These are phyloP conservation scores for Entoloma clypeatum DNA, from an alignment of 1,284 basidiomycete species.

Conservation along the genomic window DNA sequence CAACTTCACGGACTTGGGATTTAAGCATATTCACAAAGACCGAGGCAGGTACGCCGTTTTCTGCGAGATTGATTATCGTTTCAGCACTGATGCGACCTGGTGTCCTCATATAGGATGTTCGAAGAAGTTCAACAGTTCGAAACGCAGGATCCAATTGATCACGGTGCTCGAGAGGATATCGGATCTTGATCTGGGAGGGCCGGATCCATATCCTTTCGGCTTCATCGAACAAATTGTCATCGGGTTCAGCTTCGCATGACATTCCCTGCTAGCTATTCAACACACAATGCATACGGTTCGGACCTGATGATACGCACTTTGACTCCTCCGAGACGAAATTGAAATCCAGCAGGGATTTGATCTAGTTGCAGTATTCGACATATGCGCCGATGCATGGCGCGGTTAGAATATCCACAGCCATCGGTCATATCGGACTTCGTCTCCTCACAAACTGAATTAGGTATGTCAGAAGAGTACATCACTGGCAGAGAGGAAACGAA, in stretches of 20 bases:
- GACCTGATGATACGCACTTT: conserved; percentile 34
- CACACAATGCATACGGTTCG: background rate
- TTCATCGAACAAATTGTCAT: conserved; percentile 24
- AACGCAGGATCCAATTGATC: conserved; percentile 41
- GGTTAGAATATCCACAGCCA: conserved; percentile 47
- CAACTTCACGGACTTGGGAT: conserved; percentile 31
- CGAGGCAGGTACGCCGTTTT: conserved; percentile 42
- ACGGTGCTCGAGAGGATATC: conserved; percentile 29
- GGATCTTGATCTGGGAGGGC: conserved; percentile 48
- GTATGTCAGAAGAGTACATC: conserved; percentile 1
- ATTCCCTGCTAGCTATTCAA: conserved; percentile 35
- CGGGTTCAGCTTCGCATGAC: conserved; percentile 34
- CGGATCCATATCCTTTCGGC: conserved; percentile 37
- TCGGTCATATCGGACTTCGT: conserved; percentile 53
- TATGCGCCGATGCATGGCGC: conserved; percentile 32
- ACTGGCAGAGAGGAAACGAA: conserved; percentile 20
- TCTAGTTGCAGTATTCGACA: conserved; percentile 34
- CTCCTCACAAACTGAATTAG: conserved; percentile 18
- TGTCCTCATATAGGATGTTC: conserved; percentile 38
- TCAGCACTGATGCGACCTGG: conserved; percentile 43
- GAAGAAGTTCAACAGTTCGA: conserved; percentile 46
- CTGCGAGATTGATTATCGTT: conserved; percentile 47
- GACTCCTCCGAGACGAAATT: conserved; percentile 42
- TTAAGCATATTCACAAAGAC: conserved; percentile 38
- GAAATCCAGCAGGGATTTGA: conserved; percentile 43